Conservation (phyloP, 179 eudicot genomes). For the Camellia oleifera region DNA sequence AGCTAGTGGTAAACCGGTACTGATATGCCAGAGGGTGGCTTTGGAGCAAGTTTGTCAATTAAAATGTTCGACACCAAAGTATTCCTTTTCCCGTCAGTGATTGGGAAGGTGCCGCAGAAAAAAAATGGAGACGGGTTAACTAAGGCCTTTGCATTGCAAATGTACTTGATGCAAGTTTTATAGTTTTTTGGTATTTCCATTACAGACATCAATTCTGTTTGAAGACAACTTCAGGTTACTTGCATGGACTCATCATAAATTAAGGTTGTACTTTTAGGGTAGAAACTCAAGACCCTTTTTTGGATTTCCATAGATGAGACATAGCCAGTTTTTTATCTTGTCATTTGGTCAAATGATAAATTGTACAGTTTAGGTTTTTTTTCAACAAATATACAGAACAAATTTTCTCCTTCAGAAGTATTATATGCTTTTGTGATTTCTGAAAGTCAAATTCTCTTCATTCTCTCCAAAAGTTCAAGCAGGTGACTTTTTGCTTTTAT, state of each 20-base stretch:
- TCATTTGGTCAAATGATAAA: constrained; percentile 20
- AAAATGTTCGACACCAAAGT: neutral
- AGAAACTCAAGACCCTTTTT: constrained; percentile 35
- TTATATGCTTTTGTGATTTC: neutral
- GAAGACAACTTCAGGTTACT: constrained; percentile 15
- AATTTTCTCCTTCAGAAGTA: neutral
- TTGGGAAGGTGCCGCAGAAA: constrained; percentile 14
- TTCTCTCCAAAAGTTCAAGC: neutral
- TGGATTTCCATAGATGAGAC: constrained; percentile 34
- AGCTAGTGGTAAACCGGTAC: neutral
- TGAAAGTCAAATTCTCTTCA: constrained; percentile 9
- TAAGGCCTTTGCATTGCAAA: constrained; percentile 19
- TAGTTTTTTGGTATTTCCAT: constrained; percentile 18
- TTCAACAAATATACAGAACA: constrained; percentile 20
- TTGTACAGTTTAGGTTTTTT: constrained; percentile 60
- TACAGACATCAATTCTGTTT: constrained; percentile 16
- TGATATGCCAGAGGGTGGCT: constrained; percentile 14
- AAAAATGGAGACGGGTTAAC: constrained; percentile 5
- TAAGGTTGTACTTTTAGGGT: constrained; percentile 46
- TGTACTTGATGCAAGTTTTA: constrained; percentile 14
- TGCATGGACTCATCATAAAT: constrained; percentile 29
- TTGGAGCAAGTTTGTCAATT: neutral
- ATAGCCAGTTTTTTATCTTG: constrained; percentile 12
- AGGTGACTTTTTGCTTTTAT: neutral
- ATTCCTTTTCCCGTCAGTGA: constrained; percentile 15